Evolutionary conservation across 2,329 filamentous ascomycete genomes (phyloP).

Genomic region (Penicillium sp.): DNA sequence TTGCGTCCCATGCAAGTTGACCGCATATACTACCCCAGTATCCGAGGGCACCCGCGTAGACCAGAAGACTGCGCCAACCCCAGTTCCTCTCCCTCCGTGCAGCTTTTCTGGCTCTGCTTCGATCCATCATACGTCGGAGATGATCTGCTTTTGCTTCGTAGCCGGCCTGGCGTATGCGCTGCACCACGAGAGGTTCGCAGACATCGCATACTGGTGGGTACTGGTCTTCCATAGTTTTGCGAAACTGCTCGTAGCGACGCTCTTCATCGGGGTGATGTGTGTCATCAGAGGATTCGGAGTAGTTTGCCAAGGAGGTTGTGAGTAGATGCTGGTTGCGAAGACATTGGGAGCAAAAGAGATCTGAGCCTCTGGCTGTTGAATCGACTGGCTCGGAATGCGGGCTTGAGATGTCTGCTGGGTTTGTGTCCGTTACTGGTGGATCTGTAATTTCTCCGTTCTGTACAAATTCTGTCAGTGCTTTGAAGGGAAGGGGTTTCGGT

Average conservation of each 20-base stretch:
- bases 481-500: neutral
- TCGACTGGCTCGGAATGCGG: constrained; percentile 42
- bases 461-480: constrained; percentile 16
- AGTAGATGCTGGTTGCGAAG: constrained; percentile 84
- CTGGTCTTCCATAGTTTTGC: constrained; percentile 66
- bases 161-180: constrained; percentile 63
- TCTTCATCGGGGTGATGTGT: constrained; percentile 67
- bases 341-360: constrained; percentile 69
- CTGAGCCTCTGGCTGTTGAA: constrained; percentile 28
- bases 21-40: constrained; percentile 43
- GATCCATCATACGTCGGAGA: constrained; percentile 68
- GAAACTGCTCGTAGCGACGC: constrained; percentile 64
- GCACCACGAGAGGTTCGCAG: constrained; percentile 71
- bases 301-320: constrained; percentile 70
- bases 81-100: constrained; percentile 32
- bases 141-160: constrained; percentile 84
- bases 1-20: constrained; percentile 43
- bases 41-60: constrained; percentile 41
- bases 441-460: constrained; percentile 87
- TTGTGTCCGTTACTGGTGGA: constrained; percentile 63
- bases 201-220: constrained; percentile 84
- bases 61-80: constrained; percentile 44
- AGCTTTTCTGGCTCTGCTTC: constrained; percentile 43
- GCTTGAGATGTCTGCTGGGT: constrained; percentile 40
- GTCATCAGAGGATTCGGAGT: constrained; percentile 63